These are phyloP conservation scores for Aspergillus puulaauensis DNA, from an alignment of 2,329 filamentous ascomycete genomes.

Conservation along the genomic window DNA sequence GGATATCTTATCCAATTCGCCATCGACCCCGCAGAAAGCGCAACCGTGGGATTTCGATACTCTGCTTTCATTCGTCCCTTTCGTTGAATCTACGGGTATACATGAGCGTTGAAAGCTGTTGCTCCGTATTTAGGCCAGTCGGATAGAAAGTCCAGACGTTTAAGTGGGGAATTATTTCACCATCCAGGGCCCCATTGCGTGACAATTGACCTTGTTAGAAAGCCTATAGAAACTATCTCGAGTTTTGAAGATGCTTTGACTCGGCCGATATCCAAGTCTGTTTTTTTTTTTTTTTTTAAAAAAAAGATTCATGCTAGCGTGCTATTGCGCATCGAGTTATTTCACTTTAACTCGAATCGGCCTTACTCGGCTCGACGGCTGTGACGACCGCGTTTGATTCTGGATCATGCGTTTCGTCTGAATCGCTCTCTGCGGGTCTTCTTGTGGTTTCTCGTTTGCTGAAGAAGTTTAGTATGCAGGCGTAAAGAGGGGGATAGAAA, in stretches of 20 bases:
- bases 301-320: neutral
- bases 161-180: constrained; percentile 6
- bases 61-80: constrained; percentile 2
- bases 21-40: constrained; percentile 21
- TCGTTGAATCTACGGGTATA: neutral
- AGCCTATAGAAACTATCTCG: neutral
- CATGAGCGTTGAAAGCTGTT: neutral
- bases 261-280: neutral
- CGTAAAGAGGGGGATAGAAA: neutral
- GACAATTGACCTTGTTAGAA: neutral
- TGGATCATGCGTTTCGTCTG: constrained; percentile 4
- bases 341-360: neutral
- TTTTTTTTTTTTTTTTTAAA: no score
- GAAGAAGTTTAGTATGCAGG: neutral
- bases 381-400: neutral
- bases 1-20: constrained; percentile 17
- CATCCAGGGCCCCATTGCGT: constrained; percentile 12
- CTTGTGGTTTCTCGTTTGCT: constrained; percentile 4
- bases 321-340: neutral
- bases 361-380: constrained; percentile 1
- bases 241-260: neutral
- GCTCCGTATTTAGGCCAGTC: neutral
- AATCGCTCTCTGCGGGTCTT: constrained; percentile 4
- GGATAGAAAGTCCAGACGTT: neutral
- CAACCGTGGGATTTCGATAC: constrained; percentile 1